These are phyloP conservation scores for Tinospora cordifolia DNA, from an alignment of 164 flowering plant species.

Conservation along the genomic window DNA sequence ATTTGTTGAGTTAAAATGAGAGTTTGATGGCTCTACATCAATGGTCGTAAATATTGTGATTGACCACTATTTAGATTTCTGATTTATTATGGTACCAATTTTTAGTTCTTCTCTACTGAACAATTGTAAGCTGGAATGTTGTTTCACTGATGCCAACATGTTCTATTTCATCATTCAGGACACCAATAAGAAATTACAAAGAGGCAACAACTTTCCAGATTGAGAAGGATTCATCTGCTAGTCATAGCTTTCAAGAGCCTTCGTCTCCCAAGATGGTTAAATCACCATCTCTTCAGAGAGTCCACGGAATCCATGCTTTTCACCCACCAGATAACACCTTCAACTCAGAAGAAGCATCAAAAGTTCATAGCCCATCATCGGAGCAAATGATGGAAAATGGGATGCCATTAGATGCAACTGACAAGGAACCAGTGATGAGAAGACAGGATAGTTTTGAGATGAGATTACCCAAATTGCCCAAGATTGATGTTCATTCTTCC, in stretches of 20 bases:
- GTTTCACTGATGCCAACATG: background rate
- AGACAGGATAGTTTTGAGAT: conserved; percentile 95
- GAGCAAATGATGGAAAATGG: conserved; percentile 79
- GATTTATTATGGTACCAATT: background rate
- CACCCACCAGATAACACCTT: conserved; percentile 40
- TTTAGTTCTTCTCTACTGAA: background rate
- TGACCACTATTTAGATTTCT: too few species aligned
- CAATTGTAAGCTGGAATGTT: background rate
- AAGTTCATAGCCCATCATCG: conserved; percentile 60
- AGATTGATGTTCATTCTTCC: conserved; percentile 68
- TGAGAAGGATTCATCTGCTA: conserved; percentile 77
- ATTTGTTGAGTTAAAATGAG: too few species aligned
- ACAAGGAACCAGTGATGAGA: conserved; percentile 67
- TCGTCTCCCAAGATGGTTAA: conserved; percentile 79
- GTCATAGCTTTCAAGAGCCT: conserved; percentile 68
- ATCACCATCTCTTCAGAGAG: conserved; percentile 89
- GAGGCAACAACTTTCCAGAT: conserved; percentile 65
- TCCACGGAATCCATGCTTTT: conserved; percentile 38
- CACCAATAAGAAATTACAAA: conserved; percentile 60
- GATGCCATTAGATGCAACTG: conserved; percentile 38
- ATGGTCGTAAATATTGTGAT: too few species aligned
- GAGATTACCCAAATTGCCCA: conserved; percentile 83
- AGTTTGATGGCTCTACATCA: too few species aligned
- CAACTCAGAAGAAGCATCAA: conserved; percentile 70
- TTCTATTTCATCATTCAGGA: conserved; percentile 40